Conservation (phyloP, 2,329 filamentous ascomycete species). For the Pseudogymnoascus destructans region DNA sequence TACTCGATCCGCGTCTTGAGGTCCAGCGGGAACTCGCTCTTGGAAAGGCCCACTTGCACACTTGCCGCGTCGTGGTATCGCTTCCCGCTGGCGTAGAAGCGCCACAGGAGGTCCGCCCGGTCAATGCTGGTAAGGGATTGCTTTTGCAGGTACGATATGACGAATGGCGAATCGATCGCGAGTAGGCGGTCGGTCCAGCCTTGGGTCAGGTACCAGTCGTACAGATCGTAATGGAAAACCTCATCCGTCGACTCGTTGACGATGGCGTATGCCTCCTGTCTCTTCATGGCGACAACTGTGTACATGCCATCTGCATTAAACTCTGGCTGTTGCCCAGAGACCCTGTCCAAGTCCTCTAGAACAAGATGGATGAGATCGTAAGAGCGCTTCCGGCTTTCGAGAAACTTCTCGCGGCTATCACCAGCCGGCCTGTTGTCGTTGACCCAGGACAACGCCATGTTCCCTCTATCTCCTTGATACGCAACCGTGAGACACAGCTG, state of each 20-base stretch:
- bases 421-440: conserved; percentile 63
- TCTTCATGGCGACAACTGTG: conserved; percentile 63
- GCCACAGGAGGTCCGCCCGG: conserved; percentile 84
- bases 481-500: conserved; percentile 76
- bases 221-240: conserved; percentile 91
- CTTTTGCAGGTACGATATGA: conserved; percentile 72
- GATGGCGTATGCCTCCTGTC: conserved; percentile 78
- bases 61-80: conserved; percentile 77
- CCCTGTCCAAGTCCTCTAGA: conserved; percentile 61
- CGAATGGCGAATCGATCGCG: conserved; percentile 70
- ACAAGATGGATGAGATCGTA: conserved; percentile 83
- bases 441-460: conserved; percentile 73
- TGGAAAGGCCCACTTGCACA: conserved; percentile 72
- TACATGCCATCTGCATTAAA: conserved; percentile 59
- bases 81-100: conserved; percentile 76
- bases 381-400: conserved; percentile 59
- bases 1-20: conserved; percentile 81
- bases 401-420: conserved; percentile 57
- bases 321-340: conserved; percentile 55
- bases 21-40: conserved; percentile 66
- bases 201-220: conserved; percentile 88
- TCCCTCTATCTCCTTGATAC: conserved; percentile 72
- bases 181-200: conserved; percentile 78
- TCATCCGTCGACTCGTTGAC: conserved; percentile 82
- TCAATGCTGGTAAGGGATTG: conserved; percentile 58